Conservation (phyloP, 1,139 yeast species). For the Geotrichum candidum region DNA sequence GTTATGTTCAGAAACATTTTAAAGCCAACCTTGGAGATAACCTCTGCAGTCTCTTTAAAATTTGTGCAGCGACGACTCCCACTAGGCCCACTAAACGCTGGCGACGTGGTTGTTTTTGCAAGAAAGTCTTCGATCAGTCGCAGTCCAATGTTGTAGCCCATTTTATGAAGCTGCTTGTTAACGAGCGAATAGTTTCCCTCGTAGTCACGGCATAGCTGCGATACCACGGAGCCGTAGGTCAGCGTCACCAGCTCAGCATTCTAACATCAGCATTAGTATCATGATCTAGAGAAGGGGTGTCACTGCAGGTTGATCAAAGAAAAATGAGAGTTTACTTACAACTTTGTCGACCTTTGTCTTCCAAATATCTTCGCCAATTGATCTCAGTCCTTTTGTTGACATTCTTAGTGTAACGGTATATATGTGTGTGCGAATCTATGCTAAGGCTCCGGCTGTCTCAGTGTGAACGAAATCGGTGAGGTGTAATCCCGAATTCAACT, state of each 20-base stretch:
- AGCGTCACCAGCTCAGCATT: conserved; percentile 88
- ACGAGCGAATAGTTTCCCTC: conserved; percentile 71
- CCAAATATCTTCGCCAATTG: conserved; percentile 88
- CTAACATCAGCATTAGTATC: conserved; percentile 25
- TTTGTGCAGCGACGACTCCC: conserved; percentile 75
- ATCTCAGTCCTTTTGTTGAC: conserved; percentile 47
- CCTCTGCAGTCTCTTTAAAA: conserved; percentile 83
- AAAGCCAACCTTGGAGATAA: conserved; percentile 80
- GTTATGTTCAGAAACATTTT: conserved; percentile 78
- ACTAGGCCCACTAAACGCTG: conserved; percentile 34
- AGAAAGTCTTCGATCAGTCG: conserved; percentile 88
- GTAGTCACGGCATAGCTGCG: conserved; percentile 85
- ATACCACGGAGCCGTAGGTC: conserved; percentile 90
- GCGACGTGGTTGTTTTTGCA: conserved; percentile 43
- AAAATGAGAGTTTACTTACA: conserved; percentile 39
- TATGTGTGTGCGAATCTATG: background rate
- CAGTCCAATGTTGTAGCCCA: conserved; percentile 95
- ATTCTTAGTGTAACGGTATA: conserved; percentile 27
- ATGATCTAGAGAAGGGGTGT: background rate
- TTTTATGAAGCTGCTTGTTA: conserved; percentile 73
- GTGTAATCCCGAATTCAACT: background rate
- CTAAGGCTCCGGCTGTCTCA: background rate
- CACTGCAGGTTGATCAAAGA: background rate
- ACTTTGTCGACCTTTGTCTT: conserved; percentile 82
- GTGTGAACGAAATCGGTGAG: background rate